Percentiles rank a stretch among this genome's conserved stretches.
Evolutionary conservation across 331 rosid species (phyloP).

Genomic region (Acacia concinna): DNA sequence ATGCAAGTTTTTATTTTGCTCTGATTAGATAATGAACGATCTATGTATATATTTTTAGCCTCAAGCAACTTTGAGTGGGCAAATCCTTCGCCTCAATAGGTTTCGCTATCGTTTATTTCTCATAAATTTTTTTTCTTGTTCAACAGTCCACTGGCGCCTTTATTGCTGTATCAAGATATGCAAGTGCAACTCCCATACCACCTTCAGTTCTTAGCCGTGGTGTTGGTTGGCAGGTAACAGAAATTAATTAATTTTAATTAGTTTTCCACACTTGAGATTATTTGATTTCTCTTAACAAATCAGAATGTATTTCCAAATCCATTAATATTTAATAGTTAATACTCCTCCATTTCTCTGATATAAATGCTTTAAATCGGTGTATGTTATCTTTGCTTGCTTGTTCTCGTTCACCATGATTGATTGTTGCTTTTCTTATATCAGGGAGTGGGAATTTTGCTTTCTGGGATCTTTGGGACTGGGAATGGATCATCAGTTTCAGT

Average conservation of each 20-base stretch:
- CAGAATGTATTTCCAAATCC: neutral
- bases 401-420: neutral
- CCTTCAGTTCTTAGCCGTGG: constrained; percentile 91
- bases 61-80: neutral
- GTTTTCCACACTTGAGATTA: neutral
- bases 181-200: constrained; percentile 82
- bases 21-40: neutral
- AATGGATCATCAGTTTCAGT: constrained; percentile 89
- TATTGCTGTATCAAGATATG: constrained; percentile 77
- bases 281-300: constrained; percentile 2
- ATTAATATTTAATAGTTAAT: neutral
- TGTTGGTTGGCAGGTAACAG: constrained; percentile 82
- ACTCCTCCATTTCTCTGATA: neutral
- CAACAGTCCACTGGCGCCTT: constrained; percentile 75
- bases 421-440: constrained; percentile 35
- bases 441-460: constrained; percentile 91
- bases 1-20: neutral
- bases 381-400: neutral
- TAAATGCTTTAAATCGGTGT: neutral
- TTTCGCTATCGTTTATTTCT: neutral
- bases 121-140: constrained; percentile 24
- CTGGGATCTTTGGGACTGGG: constrained; percentile 93
- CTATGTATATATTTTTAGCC: neutral
- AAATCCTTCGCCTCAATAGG: neutral
- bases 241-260: neutral